phyloP scores from a whole-genome alignment of 2,329 filamentous ascomycete species.

The Hymenoscyphus occultus region DNA sequence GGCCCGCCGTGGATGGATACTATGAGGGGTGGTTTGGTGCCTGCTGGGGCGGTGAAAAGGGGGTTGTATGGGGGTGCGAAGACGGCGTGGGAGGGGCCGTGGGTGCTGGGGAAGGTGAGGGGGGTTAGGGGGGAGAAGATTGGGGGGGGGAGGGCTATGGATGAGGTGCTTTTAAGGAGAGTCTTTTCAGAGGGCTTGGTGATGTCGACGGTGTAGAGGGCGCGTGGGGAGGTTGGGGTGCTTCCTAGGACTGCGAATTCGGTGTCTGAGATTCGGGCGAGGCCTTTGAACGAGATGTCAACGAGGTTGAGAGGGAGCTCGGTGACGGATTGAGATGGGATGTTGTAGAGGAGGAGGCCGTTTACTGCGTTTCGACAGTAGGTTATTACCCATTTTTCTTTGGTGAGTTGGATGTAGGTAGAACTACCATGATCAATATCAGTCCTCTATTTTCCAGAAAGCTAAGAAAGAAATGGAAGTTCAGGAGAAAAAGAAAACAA shows the following conservation, averaged over 20 bases:
- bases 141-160: conserved; percentile 29
- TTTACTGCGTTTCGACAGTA: conserved; percentile 35
- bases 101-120: conserved; percentile 37
- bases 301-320: conserved; percentile 37
- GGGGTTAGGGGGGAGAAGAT: conserved; percentile 42
- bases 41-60: conserved; percentile 39
- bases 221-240: too few species aligned
- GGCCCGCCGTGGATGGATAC: conserved; percentile 51
- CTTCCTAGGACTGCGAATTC: too few species aligned
- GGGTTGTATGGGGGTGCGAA: conserved; percentile 50
- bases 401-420: conserved; percentile 42
- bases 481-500: too few species aligned
- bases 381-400: conserved; percentile 38
- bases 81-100: conserved; percentile 35
- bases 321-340: conserved; percentile 35
- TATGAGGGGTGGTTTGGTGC: conserved; percentile 47
- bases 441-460: conserved; percentile 19
- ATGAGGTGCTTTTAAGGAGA: too few species aligned
- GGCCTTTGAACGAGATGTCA: too few species aligned
- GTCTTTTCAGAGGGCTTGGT: too few species aligned
- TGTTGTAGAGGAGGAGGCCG: conserved; percentile 40
- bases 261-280: too few species aligned
- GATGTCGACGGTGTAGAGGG: too few species aligned
- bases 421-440: conserved; percentile 23
- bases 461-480: too few species aligned